Conservation (phyloP, 352 stramenopile species). For the Phytophthora cactorum region DNA sequence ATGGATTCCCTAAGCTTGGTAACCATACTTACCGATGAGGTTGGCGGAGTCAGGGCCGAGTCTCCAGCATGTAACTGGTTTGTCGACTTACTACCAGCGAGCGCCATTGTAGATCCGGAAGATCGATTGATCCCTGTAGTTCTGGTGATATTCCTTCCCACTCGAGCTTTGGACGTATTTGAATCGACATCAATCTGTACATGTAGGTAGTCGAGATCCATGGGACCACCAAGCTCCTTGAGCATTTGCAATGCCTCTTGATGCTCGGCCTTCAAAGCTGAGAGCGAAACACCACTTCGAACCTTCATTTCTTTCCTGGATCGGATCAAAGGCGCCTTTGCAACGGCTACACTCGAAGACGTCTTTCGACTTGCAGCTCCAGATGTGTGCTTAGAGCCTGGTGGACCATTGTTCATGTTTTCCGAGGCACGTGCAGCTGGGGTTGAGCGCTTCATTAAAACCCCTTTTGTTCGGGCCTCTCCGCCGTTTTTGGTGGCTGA, state of each 20-base stretch:
- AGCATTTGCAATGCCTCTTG: conserved; percentile 74
- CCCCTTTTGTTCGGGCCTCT: not conserved
- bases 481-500: conserved; percentile 14
- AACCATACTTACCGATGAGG: conserved; percentile 46
- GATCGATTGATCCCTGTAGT: conserved; percentile 1
- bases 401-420: conserved; percentile 14
- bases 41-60: conserved; percentile 9
- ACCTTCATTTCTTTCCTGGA: conserved; percentile 44
- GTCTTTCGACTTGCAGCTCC: conserved; percentile 7
- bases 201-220: conserved; percentile 49
- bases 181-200: conserved; percentile 14
- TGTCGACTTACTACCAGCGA: not conserved
- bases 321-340: not conserved
- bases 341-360: conserved; percentile 10
- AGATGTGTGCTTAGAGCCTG: conserved; percentile 15
- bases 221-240: conserved; percentile 68
- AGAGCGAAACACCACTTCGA: conserved; percentile 63
- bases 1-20: conserved; percentile 58
- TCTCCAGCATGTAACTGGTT: conserved; percentile 9
- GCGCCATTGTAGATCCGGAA: not conserved
- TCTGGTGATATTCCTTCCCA: conserved; percentile 1
- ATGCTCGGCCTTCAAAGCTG: conserved; percentile 80
- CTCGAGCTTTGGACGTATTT: conserved; percentile 1
- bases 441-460: conserved; percentile 7
- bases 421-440: conserved; percentile 4